Base-by-base conservation (phyloP, 23 red algal species). In the Porphyridium purpureum region DNA sequence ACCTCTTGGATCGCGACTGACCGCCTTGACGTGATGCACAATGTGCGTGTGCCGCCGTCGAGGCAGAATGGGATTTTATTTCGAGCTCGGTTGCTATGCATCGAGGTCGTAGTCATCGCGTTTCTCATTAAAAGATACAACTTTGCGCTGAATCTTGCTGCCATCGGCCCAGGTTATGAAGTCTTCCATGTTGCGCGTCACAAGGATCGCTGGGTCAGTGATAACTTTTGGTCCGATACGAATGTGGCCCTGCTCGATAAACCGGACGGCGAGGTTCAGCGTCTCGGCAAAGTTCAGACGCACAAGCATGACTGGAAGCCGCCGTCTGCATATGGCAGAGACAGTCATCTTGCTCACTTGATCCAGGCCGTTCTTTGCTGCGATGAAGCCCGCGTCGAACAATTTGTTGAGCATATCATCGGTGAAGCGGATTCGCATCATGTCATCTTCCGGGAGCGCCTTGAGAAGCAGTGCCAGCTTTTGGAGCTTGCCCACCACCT, bases 121-220 rank as follows among this genome's bases (percentile, higher is more conserved):
- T 29, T 93, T 42, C 19, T 93, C 84, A 28, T 93, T 93, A 54
- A 74, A 93, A 27, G 64, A 29, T 28, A 61, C 52, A n/a, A 93
- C 66, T 49, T 93, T 93, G 6, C 66, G 56, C 62, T 93, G 80
- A 56, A 98, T 98, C 64, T 98, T 98, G 53, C 69, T 79, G 17
- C 67, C 54, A 20, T 98, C 90, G 7, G 78, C 70, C 90, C 90
- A 98, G 19, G 80, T 86, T 24, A 98, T 68, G 41, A 85, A 81
- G 66, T 98, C 90, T 44, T 98, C 79, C 90, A 98, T 98, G 35
- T 66, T 64, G 9, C 90, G 41, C 6, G 90, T 86, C 17, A 98
- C 80, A 7, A 81, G 62, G 49, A 98, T 50, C 1, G 79, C 74
- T 17, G 78, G 79, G 29, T 98, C 81, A 19, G 64, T 72, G 30